These are phyloP conservation scores for Calonectria crousiana DNA, from an alignment of 2,329 filamentous ascomycete species.

Conservation along the genomic window DNA sequence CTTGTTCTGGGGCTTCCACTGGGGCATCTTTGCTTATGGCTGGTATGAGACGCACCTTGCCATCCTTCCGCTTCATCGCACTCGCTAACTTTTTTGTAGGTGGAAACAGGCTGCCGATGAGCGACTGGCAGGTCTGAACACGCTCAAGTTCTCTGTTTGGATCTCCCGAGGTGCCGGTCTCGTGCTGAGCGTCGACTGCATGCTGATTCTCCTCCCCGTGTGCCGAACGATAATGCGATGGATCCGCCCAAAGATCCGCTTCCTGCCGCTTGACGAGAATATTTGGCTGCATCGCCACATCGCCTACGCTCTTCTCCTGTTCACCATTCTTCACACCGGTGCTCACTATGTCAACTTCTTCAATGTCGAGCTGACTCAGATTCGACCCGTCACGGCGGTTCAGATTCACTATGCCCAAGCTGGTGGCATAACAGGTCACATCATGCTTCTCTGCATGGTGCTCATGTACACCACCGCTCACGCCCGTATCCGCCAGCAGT, in stretches of 20 bases:
- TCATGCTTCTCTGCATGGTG: slow-evolving; percentile 99
- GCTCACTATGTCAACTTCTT: slow-evolving; percentile 99
- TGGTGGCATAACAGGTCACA: slow-evolving; percentile 93
- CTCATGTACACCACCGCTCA: slow-evolving; percentile 98
- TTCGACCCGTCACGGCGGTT: slow-evolving; percentile 83
- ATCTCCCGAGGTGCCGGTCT: slow-evolving; percentile 93
- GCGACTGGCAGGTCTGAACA: slow-evolving; percentile 82
- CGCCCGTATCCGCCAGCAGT: slow-evolving; percentile 93
- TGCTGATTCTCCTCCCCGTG: slow-evolving; percentile 92
- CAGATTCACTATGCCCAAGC: slow-evolving; percentile 93
- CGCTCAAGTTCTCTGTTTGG: slow-evolving; percentile 90
- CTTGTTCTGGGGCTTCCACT: slow-evolving; percentile 84
- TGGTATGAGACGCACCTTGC: slow-evolving; percentile 72
- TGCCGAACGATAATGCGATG: slow-evolving; percentile 90
- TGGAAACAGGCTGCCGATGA: slow-evolving; percentile 79
- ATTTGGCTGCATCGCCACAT: slow-evolving; percentile 97
- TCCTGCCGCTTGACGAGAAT: slow-evolving; percentile 94
- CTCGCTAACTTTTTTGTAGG: slow-evolving; percentile 61
- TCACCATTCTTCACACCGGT: slow-evolving; percentile 80
- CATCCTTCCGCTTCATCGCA: background rate
- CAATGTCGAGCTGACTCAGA: slow-evolving; percentile 89
- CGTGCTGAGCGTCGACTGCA: slow-evolving; percentile 84
- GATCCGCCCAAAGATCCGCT: slow-evolving; percentile 87
- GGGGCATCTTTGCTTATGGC: slow-evolving; percentile 83
- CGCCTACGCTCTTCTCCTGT: slow-evolving; percentile 89